Percentiles rank a stretch among this genome's conserved stretches.
These are phyloP conservation scores for Rosa rugosa DNA, from an alignment of 306 rosid genomes.

Conservation along the genomic window DNA sequence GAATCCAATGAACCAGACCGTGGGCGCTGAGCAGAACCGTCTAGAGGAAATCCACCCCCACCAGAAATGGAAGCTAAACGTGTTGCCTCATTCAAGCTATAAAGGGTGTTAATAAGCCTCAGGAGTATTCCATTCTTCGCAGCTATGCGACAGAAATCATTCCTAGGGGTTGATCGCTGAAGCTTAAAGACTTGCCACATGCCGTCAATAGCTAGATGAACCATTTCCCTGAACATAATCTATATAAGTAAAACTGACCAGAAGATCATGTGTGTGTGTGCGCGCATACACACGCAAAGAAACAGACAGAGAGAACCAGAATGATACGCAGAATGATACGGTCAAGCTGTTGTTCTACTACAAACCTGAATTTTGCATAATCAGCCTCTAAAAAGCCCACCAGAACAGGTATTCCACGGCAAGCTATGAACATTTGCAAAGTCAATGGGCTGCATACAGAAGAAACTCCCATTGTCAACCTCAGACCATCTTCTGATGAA, in stretches of 20 bases:
- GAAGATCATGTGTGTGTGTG: not conserved
- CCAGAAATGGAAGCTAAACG: conserved; percentile 78
- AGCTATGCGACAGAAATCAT: conserved; percentile 94
- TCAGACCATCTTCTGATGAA: conserved; percentile 8
- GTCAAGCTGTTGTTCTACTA: conserved; percentile 1
- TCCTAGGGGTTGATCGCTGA: conserved; percentile 92
- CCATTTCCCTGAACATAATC: conserved; percentile 77
- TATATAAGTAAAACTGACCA: not conserved
- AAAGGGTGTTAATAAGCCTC: conserved; percentile 94
- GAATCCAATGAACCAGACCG: conserved; percentile 83
- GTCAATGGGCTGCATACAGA: conserved; percentile 79
- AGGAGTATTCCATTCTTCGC: conserved; percentile 91
- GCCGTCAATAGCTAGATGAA: conserved; percentile 99
- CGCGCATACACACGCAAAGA: not conserved
- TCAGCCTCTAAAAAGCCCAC: conserved; percentile 98
- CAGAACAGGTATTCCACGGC: conserved; percentile 97
- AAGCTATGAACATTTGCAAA: conserved; percentile 97
- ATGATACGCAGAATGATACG: not conserved
- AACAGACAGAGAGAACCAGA: not conserved
- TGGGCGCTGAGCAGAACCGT: conserved; percentile 70
- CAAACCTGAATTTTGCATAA: conserved; percentile 97
- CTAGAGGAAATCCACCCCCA: conserved; percentile 74
- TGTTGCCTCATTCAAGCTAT: conserved; percentile 98
- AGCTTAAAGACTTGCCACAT: conserved; percentile 99
- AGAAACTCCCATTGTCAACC: conserved; percentile 24